phyloP scores from a whole-genome alignment of 2,329 filamentous ascomycete species.

The Elsinoe arachidis region DNA sequence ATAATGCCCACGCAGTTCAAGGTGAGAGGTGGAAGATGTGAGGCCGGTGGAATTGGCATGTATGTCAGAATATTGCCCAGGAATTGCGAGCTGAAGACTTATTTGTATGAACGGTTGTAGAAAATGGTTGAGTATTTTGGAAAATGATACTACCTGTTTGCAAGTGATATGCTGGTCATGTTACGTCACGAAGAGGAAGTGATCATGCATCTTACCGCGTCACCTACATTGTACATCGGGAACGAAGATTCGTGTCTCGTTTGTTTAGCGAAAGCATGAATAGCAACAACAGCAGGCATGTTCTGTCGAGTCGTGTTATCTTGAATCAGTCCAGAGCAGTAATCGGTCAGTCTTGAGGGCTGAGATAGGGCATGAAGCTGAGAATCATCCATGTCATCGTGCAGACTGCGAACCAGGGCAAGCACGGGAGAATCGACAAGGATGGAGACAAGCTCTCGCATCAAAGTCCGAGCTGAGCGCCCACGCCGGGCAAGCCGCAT shows the following conservation, averaged over 20 bases:
- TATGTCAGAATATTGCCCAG: not conserved
- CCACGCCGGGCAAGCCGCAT: not conserved
- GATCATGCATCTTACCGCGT: constrained; percentile 1
- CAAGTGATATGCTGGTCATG: not conserved
- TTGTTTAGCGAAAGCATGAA: not conserved
- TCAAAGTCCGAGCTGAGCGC: not conserved
- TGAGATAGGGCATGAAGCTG: too few relatives aligned
- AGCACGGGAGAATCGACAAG: too few relatives aligned
- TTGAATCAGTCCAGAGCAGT: not conserved
- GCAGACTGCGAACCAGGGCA: not conserved
- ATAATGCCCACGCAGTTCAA: not conserved
- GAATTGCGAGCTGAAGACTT: not conserved
- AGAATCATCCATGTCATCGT: not conserved
- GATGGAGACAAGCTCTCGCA: not conserved
- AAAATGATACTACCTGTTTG: constrained; percentile 1
- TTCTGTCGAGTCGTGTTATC: not conserved
- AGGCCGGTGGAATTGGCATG: not conserved
- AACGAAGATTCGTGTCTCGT: not conserved
- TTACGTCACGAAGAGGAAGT: constrained; percentile 9
- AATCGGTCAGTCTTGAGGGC: too few relatives aligned
- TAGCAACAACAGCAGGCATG: not conserved
- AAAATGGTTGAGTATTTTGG: not conserved
- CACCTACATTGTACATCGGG: not conserved
- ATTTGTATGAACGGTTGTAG: not conserved
- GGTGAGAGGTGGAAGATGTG: not conserved